A percentile compares a stretch with the other conserved stretches of the same genome.
Conservation (phyloP, 2,329 filamentous ascomycete genomes). For the Venturia carpophila region DNA sequence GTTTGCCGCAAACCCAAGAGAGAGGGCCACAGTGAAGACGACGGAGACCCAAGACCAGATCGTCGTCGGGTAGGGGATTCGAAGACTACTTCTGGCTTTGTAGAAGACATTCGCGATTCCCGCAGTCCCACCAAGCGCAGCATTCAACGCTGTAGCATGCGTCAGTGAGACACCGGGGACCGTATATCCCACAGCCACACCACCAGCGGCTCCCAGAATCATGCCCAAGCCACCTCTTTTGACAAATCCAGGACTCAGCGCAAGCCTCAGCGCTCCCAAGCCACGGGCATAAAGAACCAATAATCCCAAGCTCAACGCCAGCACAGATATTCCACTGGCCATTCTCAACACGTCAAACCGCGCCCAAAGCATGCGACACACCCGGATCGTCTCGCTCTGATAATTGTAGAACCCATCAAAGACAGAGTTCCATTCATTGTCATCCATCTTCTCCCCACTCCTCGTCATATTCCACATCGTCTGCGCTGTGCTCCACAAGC, state of each 20-base stretch:
- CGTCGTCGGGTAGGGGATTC: constrained; percentile 57
- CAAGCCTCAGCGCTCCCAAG: constrained; percentile 45
- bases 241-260: constrained; percentile 47
- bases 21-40: constrained; percentile 75
- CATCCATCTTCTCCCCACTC: neutral
- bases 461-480: constrained; percentile 36
- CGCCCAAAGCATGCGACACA: constrained; percentile 84
- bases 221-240: constrained; percentile 44
- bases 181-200: constrained; percentile 39
- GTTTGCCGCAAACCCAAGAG: constrained; percentile 91
- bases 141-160: constrained; percentile 35
- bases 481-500: constrained; percentile 53
- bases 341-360: constrained; percentile 85
- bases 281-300: constrained; percentile 65
- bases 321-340: constrained; percentile 66
- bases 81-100: constrained; percentile 36
- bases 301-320: constrained; percentile 58
- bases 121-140: constrained; percentile 30
- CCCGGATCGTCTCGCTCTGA: constrained; percentile 65
- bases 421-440: constrained; percentile 31
- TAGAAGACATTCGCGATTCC: constrained; percentile 37
- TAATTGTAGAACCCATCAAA: constrained; percentile 61
- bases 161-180: constrained; percentile 33
- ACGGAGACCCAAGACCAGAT: constrained; percentile 85
- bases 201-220: constrained; percentile 34